Conservation (phyloP, 495 filamentous ascomycete species). For the Bryoglossum gracile region DNA sequence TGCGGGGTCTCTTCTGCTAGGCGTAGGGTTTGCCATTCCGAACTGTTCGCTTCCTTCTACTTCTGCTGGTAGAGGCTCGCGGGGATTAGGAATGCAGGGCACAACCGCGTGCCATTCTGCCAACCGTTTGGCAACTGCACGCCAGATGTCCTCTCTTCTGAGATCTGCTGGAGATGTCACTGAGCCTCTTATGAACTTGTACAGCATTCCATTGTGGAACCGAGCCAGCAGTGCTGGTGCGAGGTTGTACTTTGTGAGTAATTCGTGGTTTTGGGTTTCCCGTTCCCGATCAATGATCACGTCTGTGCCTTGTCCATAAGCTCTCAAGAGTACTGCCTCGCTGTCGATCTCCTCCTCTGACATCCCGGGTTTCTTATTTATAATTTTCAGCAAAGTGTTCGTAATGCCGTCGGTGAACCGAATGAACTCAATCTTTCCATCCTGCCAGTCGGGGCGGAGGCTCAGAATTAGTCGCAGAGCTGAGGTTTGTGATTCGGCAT, state of each 20-base stretch:
- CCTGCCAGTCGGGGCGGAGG: constrained; percentile 78
- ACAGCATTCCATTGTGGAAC: constrained; percentile 94
- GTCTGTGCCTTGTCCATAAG: constrained; percentile 91
- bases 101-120: constrained; percentile 91
- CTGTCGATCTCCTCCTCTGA: constrained; percentile 72
- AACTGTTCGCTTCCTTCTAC: constrained; percentile 30
- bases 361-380: constrained; percentile 71
- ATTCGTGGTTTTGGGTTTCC: constrained; percentile 56
- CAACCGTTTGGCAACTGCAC: constrained; percentile 71
- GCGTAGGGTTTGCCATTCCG: constrained; percentile 16
- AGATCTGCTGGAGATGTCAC: constrained; percentile 76
- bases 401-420: constrained; percentile 97
- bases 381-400: constrained; percentile 86
- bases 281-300: constrained; percentile 94
- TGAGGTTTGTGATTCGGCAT: constrained; percentile 64
- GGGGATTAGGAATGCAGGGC: constrained; percentile 43
- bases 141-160: constrained; percentile 62
- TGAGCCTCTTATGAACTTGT: constrained; percentile 77
- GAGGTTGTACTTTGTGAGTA: constrained; percentile 70
- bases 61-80: constrained; percentile 18
- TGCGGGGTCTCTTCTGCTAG: constrained; percentile 30
- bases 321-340: constrained; percentile 83
- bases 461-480: constrained; percentile 72
- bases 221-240: constrained; percentile 84
- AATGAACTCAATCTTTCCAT: constrained; percentile 77